A percentile compares a stretch with the other conserved stretches of the same genome.
These are phyloP conservation scores for Diaporthe sp. DNA, from an alignment of 2,329 filamentous ascomycete species.

Conservation along the genomic window DNA sequence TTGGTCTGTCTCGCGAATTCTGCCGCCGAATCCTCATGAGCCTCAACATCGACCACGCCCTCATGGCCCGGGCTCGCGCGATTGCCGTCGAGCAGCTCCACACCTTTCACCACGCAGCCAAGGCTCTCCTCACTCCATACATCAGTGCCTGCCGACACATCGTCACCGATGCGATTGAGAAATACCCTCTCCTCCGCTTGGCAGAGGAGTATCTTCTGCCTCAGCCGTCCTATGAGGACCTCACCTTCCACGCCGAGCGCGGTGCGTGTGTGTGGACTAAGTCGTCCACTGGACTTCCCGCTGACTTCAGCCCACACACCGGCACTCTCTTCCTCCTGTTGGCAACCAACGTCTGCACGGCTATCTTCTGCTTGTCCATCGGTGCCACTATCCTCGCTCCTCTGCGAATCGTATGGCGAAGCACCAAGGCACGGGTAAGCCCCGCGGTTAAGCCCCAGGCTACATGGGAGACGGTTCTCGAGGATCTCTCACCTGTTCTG, in stretches of 20 bases:
- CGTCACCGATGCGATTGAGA: not conserved
- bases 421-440: not conserved
- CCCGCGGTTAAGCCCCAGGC: not conserved
- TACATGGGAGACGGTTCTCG: not conserved
- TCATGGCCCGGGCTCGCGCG: not conserved
- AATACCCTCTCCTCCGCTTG: not conserved
- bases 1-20: not conserved
- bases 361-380: not conserved
- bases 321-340: not conserved
- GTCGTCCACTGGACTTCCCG: not conserved
- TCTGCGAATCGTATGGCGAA: not conserved
- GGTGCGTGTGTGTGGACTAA: not conserved
- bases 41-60: not conserved
- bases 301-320: not conserved
- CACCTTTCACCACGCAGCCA: not conserved
- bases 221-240: not conserved
- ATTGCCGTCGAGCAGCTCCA: not conserved
- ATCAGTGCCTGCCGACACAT: not conserved
- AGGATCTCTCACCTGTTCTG: not conserved
- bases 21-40: not conserved
- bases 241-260: not conserved
- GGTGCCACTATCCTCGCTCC: not conserved
- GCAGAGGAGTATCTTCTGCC: not conserved
- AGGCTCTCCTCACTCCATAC: not conserved
- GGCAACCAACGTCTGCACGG: not conserved